Evolutionary conservation across 2,329 filamentous ascomycete species (phyloP).

Genomic region (Rhynchosporium graminicola): DNA sequence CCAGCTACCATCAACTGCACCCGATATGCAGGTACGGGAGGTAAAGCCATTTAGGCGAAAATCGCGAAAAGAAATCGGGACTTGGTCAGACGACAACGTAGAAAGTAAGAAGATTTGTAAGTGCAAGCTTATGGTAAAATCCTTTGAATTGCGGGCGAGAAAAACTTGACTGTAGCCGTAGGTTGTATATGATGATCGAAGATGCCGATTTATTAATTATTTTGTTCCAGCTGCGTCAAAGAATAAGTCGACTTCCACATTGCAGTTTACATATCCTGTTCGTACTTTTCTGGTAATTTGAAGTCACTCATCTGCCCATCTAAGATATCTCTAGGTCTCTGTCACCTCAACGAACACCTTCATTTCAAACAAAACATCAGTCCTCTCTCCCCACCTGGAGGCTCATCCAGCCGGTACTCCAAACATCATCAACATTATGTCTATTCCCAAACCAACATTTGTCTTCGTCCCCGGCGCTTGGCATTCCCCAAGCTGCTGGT

Average conservation of each 20-base stretch:
- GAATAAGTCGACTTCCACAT: no score
- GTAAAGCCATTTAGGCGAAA: neutral
- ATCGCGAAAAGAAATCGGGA: neutral
- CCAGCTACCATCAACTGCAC: no score
- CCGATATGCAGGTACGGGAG: no score
- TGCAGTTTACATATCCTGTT: neutral
- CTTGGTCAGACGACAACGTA: neutral
- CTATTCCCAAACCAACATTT: conserved; percentile 40
- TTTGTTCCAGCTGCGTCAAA: neutral
- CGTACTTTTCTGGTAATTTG: neutral
- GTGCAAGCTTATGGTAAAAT: neutral
- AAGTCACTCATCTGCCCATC: neutral
- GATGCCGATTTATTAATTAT: neutral
- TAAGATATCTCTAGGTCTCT: no score
- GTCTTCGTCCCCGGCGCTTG: conserved; percentile 52
- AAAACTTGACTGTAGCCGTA: neutral
- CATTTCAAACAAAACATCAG: neutral
- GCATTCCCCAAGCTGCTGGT: conserved; percentile 46
- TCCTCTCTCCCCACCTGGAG: neutral
- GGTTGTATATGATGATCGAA: neutral
- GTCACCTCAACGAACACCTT: no score
- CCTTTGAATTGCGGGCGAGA: conserved; percentile 5
- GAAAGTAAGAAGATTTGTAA: neutral
- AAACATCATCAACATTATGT: neutral
- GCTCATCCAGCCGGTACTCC: no score